Evolutionary conservation across 176 grass and related monocot genomes (phyloP), one percentile per base, ranked within the genome.

Genomic region (Secale cereale): DNA sequence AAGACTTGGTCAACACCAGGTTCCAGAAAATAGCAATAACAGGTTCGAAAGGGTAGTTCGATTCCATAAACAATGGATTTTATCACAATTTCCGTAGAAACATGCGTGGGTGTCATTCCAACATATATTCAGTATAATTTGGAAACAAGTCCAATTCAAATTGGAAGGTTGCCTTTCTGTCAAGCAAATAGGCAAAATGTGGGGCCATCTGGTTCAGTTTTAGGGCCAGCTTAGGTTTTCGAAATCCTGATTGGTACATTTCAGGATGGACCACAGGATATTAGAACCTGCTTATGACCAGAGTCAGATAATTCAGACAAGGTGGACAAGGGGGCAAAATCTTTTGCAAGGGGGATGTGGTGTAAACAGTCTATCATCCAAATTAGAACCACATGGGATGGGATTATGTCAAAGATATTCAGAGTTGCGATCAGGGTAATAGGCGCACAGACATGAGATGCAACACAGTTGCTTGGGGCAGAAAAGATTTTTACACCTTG

Each of bases 1-100:
- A 60, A 39, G 6, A 76, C 17, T 78, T 60, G 6, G 32, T 40
- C 2, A 12, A 36, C n/a, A 78, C n/a, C 32, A 25, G 29, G 56
- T 60, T 78, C 32, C 11, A 78, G 31, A 77, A 37, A 77, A 12
- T 52, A 77, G 75, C 75, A 52, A 76, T 52, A 32, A 76, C 43
- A 31, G 43, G 26, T 76, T 75, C 1, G 31, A 54, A 31, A 54
- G 25, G 26, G 45, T 11, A 5, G 45, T 54, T 76, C 16, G 10
- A 5, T 59, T 3, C 20, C 20, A 50, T 59, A 36, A 36, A 36
- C 75, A 31, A 52, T 2, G 28, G 4, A 22, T 76, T 76, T 52
- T 76, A 76, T 76, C 43, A 77, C 30, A 77, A 73, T 8, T 25
- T 36, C 20, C 11, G 2, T 25, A 36, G 50, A 77, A 25, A 20